Conservation (phyloP, 2,329 filamentous ascomycete species). For the Zasmidium cellare region DNA sequence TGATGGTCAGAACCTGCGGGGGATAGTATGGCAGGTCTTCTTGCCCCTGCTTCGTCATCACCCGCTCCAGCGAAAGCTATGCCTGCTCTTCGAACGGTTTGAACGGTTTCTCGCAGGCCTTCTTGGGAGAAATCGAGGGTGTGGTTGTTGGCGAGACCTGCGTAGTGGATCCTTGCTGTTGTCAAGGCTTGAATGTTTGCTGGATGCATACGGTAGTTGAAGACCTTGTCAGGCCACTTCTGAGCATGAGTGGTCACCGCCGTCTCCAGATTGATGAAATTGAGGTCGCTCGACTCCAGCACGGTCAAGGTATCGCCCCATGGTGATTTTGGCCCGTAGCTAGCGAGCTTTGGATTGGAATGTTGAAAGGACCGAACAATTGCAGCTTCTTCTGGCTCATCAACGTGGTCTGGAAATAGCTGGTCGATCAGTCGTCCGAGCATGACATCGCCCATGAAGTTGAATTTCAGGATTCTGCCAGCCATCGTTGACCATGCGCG, state of each 20-base stretch:
- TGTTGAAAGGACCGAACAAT: slow-evolving; percentile 18
- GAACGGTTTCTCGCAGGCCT: slow-evolving; percentile 38
- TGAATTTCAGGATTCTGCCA: too few species aligned
- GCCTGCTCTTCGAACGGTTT: slow-evolving; percentile 27
- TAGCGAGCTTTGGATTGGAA: slow-evolving; percentile 22
- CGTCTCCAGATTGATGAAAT: slow-evolving; percentile 44
- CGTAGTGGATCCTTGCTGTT: slow-evolving; percentile 36
- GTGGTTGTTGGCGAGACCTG: slow-evolving; percentile 43
- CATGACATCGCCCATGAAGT: slow-evolving; percentile 41
- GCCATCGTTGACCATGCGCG: too few species aligned
- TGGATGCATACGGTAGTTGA: slow-evolving; percentile 45
- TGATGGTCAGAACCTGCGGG: slow-evolving; percentile 19
- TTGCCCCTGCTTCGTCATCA: slow-evolving; percentile 31
- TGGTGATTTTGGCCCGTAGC: slow-evolving; percentile 32
- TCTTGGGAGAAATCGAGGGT: slow-evolving; percentile 38
- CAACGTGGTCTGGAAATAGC: slow-evolving; percentile 37
- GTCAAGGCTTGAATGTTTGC: slow-evolving; percentile 36
- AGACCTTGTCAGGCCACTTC: slow-evolving; percentile 41
- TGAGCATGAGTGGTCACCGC: slow-evolving; percentile 34
- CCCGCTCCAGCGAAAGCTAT: slow-evolving; percentile 38
- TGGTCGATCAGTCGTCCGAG: slow-evolving; percentile 44
- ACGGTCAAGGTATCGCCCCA: slow-evolving; percentile 39
- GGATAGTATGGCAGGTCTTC: slow-evolving; percentile 31
- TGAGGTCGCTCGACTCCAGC: slow-evolving; percentile 35
- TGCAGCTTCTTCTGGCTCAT: slow-evolving; percentile 28